Base-by-base conservation (phyloP, 257 asterid species). In the Fraxinus anomala region DNA sequence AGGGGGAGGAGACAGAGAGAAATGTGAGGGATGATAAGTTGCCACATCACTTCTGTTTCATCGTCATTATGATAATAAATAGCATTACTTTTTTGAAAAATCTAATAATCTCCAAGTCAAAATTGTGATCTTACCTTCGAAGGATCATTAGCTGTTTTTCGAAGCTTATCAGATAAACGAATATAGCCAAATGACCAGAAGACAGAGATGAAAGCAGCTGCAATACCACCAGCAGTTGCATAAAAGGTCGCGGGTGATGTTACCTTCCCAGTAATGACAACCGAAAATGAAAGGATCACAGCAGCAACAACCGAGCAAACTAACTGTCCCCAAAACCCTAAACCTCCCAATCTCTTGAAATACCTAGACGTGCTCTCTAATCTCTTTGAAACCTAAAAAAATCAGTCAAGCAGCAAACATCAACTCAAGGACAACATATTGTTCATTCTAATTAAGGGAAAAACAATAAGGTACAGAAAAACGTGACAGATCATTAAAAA, bases 141-240 rank as follows among this genome's bases (percentile, higher is more conserved):
- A 80, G 99, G 99, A 21, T 96, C 91, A 72, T 80, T 92, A 72
- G 97, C 97, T 49, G 97, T 92, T 85, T 71, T 91, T 30, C 86
- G 87, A 71, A 96, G 98, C 86, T 73, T 93, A 34, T 94, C 97
- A 75, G 99, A 82, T 83, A 96, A 87, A 51, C 95, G 92, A 74
- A 96, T 83, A 77, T 93, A 93, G 78, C 99, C 98, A 16, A 96
- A 96, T 40, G 99, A 92, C 98, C 97, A 96, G 79, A 96, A 96
- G 56, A 93, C 94, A 9, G 99, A 93, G 79, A 96, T 75, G 68
- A 96, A 93, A 26, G 93, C 98, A 66, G 98, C 99, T 44, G 90
- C 97, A 85, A 93, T 92, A 26, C 98, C 96, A 34, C 90, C 99
- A 42, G 94, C 94, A 65, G 97, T 96, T 16, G 98, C 80, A 78